Evolutionary conservation across 805 yeast genomes (phyloP).

Genomic region (Starmerella tilneyi): DNA sequence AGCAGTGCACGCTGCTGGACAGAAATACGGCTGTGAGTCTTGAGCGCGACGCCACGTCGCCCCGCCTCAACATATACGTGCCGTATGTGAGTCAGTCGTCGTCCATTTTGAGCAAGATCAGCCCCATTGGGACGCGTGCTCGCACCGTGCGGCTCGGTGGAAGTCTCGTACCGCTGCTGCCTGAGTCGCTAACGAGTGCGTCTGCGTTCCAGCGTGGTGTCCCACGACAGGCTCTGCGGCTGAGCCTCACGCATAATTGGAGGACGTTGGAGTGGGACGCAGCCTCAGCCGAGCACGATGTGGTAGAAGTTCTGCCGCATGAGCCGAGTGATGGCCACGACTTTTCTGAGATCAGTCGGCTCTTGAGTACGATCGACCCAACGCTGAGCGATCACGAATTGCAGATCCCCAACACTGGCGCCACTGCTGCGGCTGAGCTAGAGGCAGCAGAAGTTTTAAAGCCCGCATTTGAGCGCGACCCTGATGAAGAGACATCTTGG

Average conservation of each 20-base stretch:
- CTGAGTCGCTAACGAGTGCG: not conserved
- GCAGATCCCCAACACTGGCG: conserved; percentile 7
- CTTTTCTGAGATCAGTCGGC: not conserved
- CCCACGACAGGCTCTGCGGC: conserved; percentile 11
- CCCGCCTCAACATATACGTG: conserved; percentile 9
- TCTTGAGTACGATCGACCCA: conserved; percentile 8
- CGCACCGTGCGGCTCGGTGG: conserved; percentile 4
- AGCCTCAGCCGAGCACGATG: not conserved
- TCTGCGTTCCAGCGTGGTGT: not conserved
- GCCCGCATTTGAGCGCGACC: too few species aligned
- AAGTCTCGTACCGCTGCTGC: not conserved
- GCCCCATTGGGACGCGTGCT: conserved; percentile 3
- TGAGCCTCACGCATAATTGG: conserved; percentile 1
- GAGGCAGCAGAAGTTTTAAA: too few species aligned
- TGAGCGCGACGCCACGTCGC: conserved; percentile 1
- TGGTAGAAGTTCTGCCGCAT: conserved; percentile 4
- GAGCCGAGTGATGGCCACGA: not conserved
- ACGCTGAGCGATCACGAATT: conserved; percentile 18
- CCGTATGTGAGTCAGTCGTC: conserved; percentile 1
- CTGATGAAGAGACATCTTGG: too few species aligned
- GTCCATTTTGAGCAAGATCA: conserved; percentile 4
- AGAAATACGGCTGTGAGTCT: conserved; percentile 9
- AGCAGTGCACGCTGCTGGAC: conserved; percentile 5
- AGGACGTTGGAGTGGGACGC: conserved; percentile 2
- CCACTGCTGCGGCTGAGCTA: not conserved